phyloP scores from a whole-genome alignment of 768 basidiomycete genomes.

The Termitomyces sp. region DNA sequence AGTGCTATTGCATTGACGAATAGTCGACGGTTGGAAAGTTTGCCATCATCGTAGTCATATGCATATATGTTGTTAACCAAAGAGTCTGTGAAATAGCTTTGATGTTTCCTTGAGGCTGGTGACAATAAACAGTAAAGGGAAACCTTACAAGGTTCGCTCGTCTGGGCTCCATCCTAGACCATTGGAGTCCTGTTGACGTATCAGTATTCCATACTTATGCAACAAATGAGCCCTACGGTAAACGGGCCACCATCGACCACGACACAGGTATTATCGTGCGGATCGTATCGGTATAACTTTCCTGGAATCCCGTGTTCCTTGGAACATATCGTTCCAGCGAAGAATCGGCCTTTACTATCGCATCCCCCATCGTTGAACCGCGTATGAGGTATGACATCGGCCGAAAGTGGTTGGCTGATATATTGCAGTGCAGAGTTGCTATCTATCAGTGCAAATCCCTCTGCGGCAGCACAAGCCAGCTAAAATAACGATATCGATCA shows the following conservation, averaged over 20 bases:
- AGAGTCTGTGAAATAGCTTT: constrained; percentile 68
- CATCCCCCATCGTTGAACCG: constrained; percentile 73
- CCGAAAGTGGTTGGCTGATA: constrained; percentile 46
- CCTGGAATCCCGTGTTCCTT: constrained; percentile 46
- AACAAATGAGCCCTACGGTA: constrained; percentile 36
- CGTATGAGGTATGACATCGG: constrained; percentile 32
- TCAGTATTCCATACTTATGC: constrained; percentile 5
- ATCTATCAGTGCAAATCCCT: constrained; percentile 50
- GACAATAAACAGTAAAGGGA: constrained; percentile 2
- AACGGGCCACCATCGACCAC: constrained; percentile 61
- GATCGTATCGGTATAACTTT: constrained; percentile 54
- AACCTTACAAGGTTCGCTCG: constrained; percentile 50
- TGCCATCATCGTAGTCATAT: constrained; percentile 60
- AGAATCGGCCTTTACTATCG: constrained; percentile 56
- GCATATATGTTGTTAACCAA: constrained; percentile 59
- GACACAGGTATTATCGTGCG: constrained; percentile 35
- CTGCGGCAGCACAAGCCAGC: constrained; percentile 55
- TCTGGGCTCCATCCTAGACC: constrained; percentile 62
- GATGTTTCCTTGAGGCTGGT: constrained; percentile 1
- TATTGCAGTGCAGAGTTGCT: constrained; percentile 37
- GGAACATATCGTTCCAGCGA: constrained; percentile 59
- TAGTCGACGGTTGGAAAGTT: constrained; percentile 47
- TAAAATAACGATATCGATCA: constrained; percentile 15
- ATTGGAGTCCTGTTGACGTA: constrained; percentile 47
- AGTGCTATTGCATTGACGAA: constrained; percentile 52